Conservation (phyloP, 2,329 filamentous ascomycete genomes). For the Venturia asperata region DNA sequence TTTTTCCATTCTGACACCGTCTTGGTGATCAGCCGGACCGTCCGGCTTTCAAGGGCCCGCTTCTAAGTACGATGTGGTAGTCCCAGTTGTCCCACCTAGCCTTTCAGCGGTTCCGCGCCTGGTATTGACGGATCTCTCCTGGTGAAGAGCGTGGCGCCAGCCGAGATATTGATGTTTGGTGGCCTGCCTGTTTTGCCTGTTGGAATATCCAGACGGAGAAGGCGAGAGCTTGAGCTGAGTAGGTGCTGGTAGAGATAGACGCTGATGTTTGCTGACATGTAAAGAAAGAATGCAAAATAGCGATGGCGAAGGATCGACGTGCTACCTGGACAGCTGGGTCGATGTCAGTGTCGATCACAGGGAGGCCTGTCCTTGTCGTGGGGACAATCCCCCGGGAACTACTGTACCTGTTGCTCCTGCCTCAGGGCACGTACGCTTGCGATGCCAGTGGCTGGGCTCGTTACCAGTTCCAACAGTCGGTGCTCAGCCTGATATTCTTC, state of each 20-base stretch:
- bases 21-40: conserved; percentile 5
- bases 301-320: neutral
- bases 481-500: conserved; percentile 1
- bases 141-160: neutral
- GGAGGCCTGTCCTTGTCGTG: too few species aligned
- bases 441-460: too few species aligned
- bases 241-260: neutral
- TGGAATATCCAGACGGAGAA: neutral
- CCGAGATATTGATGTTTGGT: neutral
- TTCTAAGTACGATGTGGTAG: neutral
- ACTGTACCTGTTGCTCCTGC: neutral
- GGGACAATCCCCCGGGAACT: neutral
- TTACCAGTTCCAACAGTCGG: neutral
- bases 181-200: neutral
- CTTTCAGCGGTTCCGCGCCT: neutral
- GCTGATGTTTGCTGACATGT: neutral
- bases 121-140: neutral
- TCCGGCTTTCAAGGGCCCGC: neutral
- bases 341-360: neutral
- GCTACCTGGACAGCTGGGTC: neutral
- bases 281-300: neutral
- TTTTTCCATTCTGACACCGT: conserved; percentile 6
- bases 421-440: neutral
- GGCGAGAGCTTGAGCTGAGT: neutral
- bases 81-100: neutral